Conservation (phyloP, 1,139 yeast genomes). For the Lodderomyces parapsilosis region DNA sequence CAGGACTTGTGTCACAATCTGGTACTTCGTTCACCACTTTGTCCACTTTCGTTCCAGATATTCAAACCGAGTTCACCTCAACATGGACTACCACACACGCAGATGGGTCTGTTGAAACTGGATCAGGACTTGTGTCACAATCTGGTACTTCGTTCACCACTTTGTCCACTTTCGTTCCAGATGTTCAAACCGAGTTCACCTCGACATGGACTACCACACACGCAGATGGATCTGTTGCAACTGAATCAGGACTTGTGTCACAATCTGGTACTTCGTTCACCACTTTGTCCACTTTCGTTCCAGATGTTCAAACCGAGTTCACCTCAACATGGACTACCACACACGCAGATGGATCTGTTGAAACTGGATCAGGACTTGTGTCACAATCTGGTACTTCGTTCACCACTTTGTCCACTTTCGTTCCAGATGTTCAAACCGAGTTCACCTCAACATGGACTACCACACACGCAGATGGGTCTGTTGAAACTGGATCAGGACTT, state of each 20-base stretch:
- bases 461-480: slow-evolving; percentile 18
- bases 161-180: too few relatives aligned
- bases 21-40: too few relatives aligned
- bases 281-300: slow-evolving; percentile 6
- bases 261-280: slow-evolving; percentile 6
- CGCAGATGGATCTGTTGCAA: slow-evolving; percentile 7
- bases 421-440: slow-evolving; percentile 8
- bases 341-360: slow-evolving; percentile 13
- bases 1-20: slow-evolving; percentile 14
- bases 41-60: too few relatives aligned
- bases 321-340: slow-evolving; percentile 12
- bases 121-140: slow-evolving; percentile 8
- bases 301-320: slow-evolving; percentile 12
- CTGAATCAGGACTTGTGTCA: slow-evolving; percentile 9
- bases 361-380: slow-evolving; percentile 8
- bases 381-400: slow-evolving; percentile 5
- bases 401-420: slow-evolving; percentile 7
- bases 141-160: not conserved
- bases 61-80: not conserved
- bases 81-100: slow-evolving; percentile 6
- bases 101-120: slow-evolving; percentile 7
- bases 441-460: slow-evolving; percentile 19
- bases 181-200: slow-evolving; percentile 14
- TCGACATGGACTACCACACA: slow-evolving; percentile 9
- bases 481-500: slow-evolving; percentile 16